Evolutionary conservation across 306 rosid genomes (phyloP), one percentile per base, ranked within the genome.

Genomic region (Quercus robur): DNA sequence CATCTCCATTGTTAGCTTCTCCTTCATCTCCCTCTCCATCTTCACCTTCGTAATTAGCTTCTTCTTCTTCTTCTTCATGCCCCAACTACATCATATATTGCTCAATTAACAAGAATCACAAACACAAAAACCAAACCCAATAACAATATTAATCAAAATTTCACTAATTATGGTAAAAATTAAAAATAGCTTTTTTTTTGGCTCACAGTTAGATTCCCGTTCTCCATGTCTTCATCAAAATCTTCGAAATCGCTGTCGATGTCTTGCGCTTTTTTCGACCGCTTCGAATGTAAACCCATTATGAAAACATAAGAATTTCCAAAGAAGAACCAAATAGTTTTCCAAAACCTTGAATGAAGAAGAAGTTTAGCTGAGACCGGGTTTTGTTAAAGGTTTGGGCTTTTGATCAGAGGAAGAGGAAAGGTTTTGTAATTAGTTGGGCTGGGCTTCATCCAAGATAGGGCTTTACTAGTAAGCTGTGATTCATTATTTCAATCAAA

Each of bases 71-170:
- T 8, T 75, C 84, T 51, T 71, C 86, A 8, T 38, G 81, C 44
- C 57, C 85, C 26, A 83, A 55, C 90, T 88, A 25, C 79, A 85
- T 33, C 38, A 85, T 8, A 51, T 77, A 77, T n/a, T 35, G 56
- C 57, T 26, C 79, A 61, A 72, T 31, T 71, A 81, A 71, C 67
- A 79, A 52, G 21, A 82, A 77, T n/a, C 51, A 70, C 21, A 17
- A 51, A 49, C 55, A 46, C 7, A 9, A 72, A 2, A 35, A 35
- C 41, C 41, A 35, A 6, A 35, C 41, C 41, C 41, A 33, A 33
- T 33, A 33, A 5, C 6, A 33, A 5, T 33, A 33, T 33, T 33
- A 33, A 33, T 33, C 38, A 33, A 33, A 33, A 33, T 33, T 33
- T 5, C 38, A 5, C 7, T 33, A 33, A 33, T 33, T 33, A 5